Evolutionary conservation across 2,329 filamentous ascomycete species (phyloP), one percentile per base, ranked within the genome.

Genomic region (Botryotinia globosa): DNA sequence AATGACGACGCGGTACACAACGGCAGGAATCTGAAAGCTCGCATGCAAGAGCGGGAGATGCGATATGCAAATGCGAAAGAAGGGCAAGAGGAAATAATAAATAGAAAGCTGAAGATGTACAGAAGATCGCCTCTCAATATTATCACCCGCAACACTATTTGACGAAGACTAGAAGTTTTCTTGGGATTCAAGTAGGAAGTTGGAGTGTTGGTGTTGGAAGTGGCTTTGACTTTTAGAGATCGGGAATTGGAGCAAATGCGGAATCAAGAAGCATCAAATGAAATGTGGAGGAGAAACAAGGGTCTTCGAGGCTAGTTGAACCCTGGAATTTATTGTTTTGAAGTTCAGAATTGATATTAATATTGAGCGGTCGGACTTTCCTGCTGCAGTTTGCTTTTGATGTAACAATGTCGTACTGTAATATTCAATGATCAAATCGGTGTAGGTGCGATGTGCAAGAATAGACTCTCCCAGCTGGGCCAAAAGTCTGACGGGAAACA

Each of bases 201-300:
- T 59, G 51, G 4, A 34, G 29, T 69, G 66, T 67, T 54, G 64
- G 64, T 34, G 37, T 69, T 59, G 64, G 51, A 37, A 59, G n/a
- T 58, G 51, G 51, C 51, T 56, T 29, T 58, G 37, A n/a, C 59
- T 62, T 62, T n/a, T 44, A 14, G 22, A 61, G 16, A 45, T 58
- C 25, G 51, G 34, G 34, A 67, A 37, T 54, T 39, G 45, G 32
- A 51, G 45, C 14, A 51, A 48, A 25, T n/a, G 64, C 32, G 45
- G 45, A 29, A 51, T 32, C 22, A 56, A 56, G 51, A 56, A 18
- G 51, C 51, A 56, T 54, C 18, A 20, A 32, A 44, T 34, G 42
- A 12, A 56, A 67, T 67, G 51, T 72, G 62, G 39, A 72, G 63
- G 51, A 67, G 54, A 61, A 51, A 22, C 70, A 68, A 68, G 64